Percentiles rank a stretch among this genome's conserved stretches.
phyloP scores from a whole-genome alignment of 2,329 filamentous ascomycete species.

The Eurotiales sp. region DNA sequence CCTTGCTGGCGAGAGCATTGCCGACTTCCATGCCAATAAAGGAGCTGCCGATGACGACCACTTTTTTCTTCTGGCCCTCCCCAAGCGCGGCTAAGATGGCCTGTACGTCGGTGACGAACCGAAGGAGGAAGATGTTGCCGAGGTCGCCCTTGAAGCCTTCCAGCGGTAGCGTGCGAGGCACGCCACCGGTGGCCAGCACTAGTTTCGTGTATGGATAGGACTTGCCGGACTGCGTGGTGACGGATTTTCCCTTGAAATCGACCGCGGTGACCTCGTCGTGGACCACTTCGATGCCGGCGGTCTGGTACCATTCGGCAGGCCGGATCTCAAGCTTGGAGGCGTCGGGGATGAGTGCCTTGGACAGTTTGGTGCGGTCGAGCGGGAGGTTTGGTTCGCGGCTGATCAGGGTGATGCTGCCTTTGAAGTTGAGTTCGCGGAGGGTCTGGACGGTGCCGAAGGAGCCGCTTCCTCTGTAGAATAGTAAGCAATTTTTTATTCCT shows the following conservation, averaged over 20 bases:
- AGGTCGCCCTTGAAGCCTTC: conserved; percentile 84
- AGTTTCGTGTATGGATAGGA: conserved; percentile 80
- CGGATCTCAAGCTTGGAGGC: conserved; percentile 73
- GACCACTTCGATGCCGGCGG: conserved; percentile 55
- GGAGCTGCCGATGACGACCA: conserved; percentile 85
- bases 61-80: conserved; percentile 72
- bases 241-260: conserved; percentile 69
- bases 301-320: conserved; percentile 70
- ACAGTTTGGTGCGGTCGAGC: conserved; percentile 92
- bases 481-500: too few relatives aligned
- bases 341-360: conserved; percentile 86
- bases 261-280: conserved; percentile 65
- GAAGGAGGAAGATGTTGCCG: conserved; percentile 80
- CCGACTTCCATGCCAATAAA: conserved; percentile 99
- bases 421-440: conserved; percentile 76
- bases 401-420: conserved; percentile 76
- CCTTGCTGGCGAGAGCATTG: conserved; percentile 66
- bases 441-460: conserved; percentile 77
- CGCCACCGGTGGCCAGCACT: conserved; percentile 83
- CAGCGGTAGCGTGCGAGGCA: conserved; percentile 69
- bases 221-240: conserved; percentile 70
- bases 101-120: conserved; percentile 72
- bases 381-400: conserved; percentile 79
- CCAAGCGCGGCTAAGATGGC: conserved; percentile 76
- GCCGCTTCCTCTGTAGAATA: conserved; percentile 68